Percentiles rank a stretch among this genome's conserved stretches.
Conservation (phyloP, 164 flowering plant genomes). For the Annona cherimola region DNA sequence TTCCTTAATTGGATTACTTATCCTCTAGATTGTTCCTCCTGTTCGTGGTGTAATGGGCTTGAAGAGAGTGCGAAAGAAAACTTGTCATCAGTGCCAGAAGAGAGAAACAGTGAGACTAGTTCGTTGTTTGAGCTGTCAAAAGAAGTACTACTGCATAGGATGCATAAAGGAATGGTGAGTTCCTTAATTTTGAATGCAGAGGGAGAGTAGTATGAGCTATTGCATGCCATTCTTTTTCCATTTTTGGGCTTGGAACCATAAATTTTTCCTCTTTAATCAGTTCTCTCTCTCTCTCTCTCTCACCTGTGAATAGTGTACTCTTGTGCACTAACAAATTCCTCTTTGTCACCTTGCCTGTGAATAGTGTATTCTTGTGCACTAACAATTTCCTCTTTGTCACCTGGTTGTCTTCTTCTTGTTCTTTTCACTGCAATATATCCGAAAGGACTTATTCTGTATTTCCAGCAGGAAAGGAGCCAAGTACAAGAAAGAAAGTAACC, state of each 20-base stretch:
- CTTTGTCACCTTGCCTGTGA: no score
- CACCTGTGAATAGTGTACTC: no score
- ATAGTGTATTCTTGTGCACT: no score
- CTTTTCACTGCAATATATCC: no score
- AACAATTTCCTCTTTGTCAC: no score
- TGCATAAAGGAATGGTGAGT: slow-evolving; percentile 3
- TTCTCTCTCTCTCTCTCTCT: not conserved
- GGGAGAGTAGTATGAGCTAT: no score
- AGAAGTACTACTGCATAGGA: slow-evolving; percentile 1
- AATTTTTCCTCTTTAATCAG: not conserved
- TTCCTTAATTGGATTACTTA: not conserved
- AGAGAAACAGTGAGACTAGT: not conserved
- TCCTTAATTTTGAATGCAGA: not conserved
- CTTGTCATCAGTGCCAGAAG: slow-evolving; percentile 8
- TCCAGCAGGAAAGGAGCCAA: no score
- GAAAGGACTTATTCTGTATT: no score
- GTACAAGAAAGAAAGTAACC: no score
- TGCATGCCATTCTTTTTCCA: not conserved
- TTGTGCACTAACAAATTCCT: no score
- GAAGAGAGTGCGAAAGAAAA: not conserved
- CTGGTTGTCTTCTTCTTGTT: no score
- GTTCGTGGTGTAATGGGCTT: not conserved
- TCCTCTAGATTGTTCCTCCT: slow-evolving; percentile 6
- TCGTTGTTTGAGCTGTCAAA: slow-evolving; percentile 6
- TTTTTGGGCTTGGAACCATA: not conserved